Evolutionary conservation across 2,329 filamentous ascomycete species (phyloP).

Genomic region (Microascus cirrosus): DNA sequence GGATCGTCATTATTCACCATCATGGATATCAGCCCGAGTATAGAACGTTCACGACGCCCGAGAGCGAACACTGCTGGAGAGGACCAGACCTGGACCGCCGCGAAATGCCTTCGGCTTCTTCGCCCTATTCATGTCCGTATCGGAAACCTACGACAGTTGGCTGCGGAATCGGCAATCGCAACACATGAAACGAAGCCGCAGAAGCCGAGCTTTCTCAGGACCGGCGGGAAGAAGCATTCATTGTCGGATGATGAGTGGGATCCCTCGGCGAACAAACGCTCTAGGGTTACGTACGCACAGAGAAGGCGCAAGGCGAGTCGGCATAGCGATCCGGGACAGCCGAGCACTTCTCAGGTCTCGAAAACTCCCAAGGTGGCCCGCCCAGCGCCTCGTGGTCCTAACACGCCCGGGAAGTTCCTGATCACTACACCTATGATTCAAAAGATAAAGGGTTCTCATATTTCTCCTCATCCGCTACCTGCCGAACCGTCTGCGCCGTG

Average conservation of each 20-base stretch:
- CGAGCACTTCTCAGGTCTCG: background rate
- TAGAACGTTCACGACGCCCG: background rate
- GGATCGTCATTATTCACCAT: background rate
- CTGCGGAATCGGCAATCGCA: background rate
- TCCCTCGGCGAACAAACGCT: background rate
- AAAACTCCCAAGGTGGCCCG: background rate
- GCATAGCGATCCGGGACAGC: background rate
- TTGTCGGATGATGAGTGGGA: background rate
- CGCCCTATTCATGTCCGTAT: conserved; percentile 33
- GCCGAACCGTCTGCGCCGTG: background rate
- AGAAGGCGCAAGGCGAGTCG: conserved; percentile 1
- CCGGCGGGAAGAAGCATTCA: background rate
- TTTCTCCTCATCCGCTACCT: background rate
- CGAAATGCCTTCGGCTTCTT: conserved; percentile 32
- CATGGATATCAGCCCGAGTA: conserved; percentile 2
- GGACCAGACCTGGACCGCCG: conserved; percentile 31
- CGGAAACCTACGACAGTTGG: conserved; percentile 1
- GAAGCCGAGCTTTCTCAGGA: background rate
- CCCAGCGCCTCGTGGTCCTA: background rate
- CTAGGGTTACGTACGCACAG: conserved; percentile 1
- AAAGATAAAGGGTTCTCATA: background rate
- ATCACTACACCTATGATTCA: conserved; percentile 2
- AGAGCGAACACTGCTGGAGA: background rate
- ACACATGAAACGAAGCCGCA: background rate
- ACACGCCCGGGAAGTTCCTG: conserved; percentile 2